Evolutionary conservation across 1,139 yeast genomes (phyloP), one percentile per base, ranked within the genome.

Genomic region (Zygosaccharomyces pseudobailii): DNA sequence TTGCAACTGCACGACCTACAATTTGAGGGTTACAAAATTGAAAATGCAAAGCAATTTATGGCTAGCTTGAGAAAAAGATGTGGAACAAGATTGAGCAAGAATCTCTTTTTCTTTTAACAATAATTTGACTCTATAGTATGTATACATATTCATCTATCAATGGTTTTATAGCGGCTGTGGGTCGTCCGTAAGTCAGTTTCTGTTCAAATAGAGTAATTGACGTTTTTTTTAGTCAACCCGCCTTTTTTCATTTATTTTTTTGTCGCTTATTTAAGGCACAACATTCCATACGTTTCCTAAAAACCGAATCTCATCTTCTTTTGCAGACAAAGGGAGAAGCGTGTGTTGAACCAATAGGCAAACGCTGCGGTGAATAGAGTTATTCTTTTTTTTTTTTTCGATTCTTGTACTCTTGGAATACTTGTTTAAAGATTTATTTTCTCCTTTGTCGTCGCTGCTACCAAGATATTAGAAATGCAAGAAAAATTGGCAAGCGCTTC

Each of bases 21-120:
- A 51, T 71, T 81, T 48, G 87, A 84, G 63, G 82, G 79, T 22
- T 76, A 71, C 51, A 65, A 67, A 5, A 63, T 67, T 13, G 87
- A 82, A 55, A 55, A 62, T 0, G 74, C 83, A 0, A 35, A 42
- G 0, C 67, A 64, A 19, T 82, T 82, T 56, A 55, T 70, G 50
- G 59, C 56, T 4, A 60, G 71, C 23, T 52, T 80, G n/a, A 54
- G 55, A 4, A 80, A 76, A 54, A 65, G 84, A 48, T 65, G 76
- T 1, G 81, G 82, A 2, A 32, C 25, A 17, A 34, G 23, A 6
- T 13, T 43, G 43, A 35, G 40, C 30, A 33, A 38, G 9, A 39
- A 38, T 35, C 34, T 13, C 24, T 5, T 10, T 9, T 34, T 47
- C 31, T n/a, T 40, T 17, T 42, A 28, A 36, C 10, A 27, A 27